A percentile compares a stretch with the other conserved stretches of the same genome.
Evolutionary conservation across 495 filamentous ascomycete species (phyloP).

Genomic region (Lasiosphaeria ovina): DNA sequence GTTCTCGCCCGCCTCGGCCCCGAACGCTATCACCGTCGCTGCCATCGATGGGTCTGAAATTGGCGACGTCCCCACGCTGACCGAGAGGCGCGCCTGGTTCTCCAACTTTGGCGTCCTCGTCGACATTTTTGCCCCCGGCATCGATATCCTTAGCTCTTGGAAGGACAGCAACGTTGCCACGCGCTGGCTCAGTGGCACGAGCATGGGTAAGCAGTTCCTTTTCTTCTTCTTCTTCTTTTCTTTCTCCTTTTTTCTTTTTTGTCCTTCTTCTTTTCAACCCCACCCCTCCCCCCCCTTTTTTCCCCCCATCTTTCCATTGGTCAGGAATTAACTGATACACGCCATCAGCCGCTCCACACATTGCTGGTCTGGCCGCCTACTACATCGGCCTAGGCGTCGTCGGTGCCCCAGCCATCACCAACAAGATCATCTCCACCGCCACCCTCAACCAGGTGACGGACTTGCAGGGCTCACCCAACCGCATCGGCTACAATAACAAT

Average conservation of each 20-base stretch:
- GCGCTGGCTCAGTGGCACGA: constrained; percentile 49
- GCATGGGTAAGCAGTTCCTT: constrained; percentile 19
- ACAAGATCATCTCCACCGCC: constrained; percentile 6
- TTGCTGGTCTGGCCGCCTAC: constrained; percentile 51
- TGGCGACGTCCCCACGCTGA: too few relatives aligned
- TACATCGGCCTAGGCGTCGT: constrained; percentile 27
- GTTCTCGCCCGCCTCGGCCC: constrained; percentile 55
- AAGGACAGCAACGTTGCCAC: constrained; percentile 31
- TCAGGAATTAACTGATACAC: neutral
- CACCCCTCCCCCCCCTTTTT: neutral
- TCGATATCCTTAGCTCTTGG: constrained; percentile 34
- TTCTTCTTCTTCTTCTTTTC: too few relatives aligned
- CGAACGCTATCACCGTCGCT: constrained; percentile 56
- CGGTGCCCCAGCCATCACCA: constrained; percentile 10
- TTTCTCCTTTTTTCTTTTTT: neutral
- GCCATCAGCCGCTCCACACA: constrained; percentile 48
- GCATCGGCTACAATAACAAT: constrained; percentile 19
- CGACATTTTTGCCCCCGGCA: constrained; percentile 62
- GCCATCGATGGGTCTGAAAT: constrained; percentile 39
- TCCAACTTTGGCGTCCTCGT: constrained; percentile 60
- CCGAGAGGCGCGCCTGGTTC: constrained; percentile 49
- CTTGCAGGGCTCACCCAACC: constrained; percentile 5
- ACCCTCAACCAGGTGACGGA: constrained; percentile 5
- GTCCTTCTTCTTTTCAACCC: neutral
- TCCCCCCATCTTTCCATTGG: neutral